These are phyloP conservation scores for Oenanthe sinensis DNA, from an alignment of 129 eudicot species.

Conservation along the genomic window DNA sequence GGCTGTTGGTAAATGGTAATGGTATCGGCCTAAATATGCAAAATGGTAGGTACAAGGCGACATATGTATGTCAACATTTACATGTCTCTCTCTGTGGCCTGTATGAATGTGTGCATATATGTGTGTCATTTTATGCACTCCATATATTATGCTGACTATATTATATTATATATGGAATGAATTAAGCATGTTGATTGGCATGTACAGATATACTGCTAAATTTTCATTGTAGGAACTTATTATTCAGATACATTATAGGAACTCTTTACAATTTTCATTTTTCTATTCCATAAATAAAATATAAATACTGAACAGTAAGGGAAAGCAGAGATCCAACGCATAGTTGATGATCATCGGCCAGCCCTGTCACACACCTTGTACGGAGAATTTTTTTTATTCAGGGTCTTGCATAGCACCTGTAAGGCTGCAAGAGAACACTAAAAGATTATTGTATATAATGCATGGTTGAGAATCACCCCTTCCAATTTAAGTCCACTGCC, in stretches of 20 bases:
- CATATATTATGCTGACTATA: too few relatives aligned
- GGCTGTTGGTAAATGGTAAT: not conserved
- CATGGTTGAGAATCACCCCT: not conserved
- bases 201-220: not conserved
- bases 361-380: not conserved
- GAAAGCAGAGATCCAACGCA: not conserved
- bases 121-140: not conserved
- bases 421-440: not conserved
- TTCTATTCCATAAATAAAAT: not conserved
- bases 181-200: not conserved
- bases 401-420: not conserved
- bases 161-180: too few relatives aligned
- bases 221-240: too few relatives aligned
- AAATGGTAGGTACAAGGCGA: not conserved
- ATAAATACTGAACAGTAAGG: not conserved
- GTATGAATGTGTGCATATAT: not conserved
- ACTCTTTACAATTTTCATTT: not conserved
- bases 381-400: not conserved
- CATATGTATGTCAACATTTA: not conserved
- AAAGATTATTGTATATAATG: too few relatives aligned
- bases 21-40: not conserved
- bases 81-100: not conserved
- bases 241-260: not conserved
- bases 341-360: not conserved
- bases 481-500: not conserved